Base-by-base conservation (phyloP, 805 yeast species). In the Scheffersomyces ergatensis region DNA sequence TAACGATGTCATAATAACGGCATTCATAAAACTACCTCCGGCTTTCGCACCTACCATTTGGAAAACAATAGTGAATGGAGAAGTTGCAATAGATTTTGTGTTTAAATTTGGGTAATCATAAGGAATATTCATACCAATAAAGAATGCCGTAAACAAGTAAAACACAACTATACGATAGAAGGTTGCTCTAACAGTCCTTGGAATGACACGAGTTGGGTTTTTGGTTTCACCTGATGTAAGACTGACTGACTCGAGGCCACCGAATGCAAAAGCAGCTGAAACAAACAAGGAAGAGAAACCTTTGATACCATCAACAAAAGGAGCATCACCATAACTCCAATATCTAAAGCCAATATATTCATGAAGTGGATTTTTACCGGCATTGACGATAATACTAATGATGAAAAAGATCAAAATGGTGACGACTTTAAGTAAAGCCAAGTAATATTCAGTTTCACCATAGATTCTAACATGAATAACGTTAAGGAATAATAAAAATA, bases 381-480 rank as follows among this genome's bases (percentile, higher is more conserved):
- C 78, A 50, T 77, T 78, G 36, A 75, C 80, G 7, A 78, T 70
- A 42, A 81, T 62, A 40, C 82, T 73, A 37, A 79, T 55, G 20
- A 76, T 74, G 59, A 79, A 78, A 53, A 77, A 80, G 5, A 80
- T 79, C 9, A 76, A 45, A 30, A 81, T 72, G 14, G 87, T 77
- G 2, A 80, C 54, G 5, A 78, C 71, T 47, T 68, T 69, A 37
- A 68, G 54, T 15, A 63, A 31, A 20, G 72, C 67, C 34, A 68
- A 54, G 51, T 59, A 58, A 45, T 66, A 68, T 48, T 69, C 74
- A 17, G 67, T 58, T 45, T 68, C 73, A 42, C 72, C 74, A 44
- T 68, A 69, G 21, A 68, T 51, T 39, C 63, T 58, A 27, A 69
- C 73, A 44, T 62, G 64, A 35, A 66, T 50, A 34, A 67, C 59